Conservation (phyloP, 345 rosid species). For the Eucalyptus melliodora region DNA sequence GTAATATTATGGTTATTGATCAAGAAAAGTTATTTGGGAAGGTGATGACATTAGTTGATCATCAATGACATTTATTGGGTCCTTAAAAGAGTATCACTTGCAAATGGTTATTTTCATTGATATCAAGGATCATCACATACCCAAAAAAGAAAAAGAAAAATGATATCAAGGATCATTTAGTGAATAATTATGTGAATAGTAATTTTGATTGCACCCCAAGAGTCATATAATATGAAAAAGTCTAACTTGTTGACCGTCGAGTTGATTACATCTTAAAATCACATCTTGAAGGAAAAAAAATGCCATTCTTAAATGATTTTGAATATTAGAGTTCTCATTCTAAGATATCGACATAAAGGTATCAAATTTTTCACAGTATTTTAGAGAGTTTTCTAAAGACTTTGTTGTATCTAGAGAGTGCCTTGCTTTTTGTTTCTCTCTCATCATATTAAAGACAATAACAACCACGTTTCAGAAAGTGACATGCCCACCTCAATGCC, state of each 20-base stretch:
- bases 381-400: not conserved
- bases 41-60: not conserved
- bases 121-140: not conserved
- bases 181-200: not conserved
- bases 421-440: not conserved
- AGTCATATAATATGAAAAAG: not conserved
- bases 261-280: not conserved
- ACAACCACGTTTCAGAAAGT: not conserved
- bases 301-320: not conserved
- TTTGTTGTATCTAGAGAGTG: not conserved
- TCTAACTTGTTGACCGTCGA: fast-evolving
- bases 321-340: not conserved
- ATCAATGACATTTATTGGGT: not conserved
- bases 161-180: not conserved
- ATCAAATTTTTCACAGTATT: too few species aligned
- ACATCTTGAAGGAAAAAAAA: not conserved
- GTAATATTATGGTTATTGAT: not conserved
- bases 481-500: not conserved
- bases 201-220: not conserved
- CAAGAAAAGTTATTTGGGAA: not conserved
- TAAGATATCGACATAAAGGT: not conserved
- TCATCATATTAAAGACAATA: not conserved
- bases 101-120: not conserved
- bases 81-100: not conserved
- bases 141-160: too few species aligned